A percentile compares a stretch with the other conserved stretches of the same genome.
phyloP scores from a whole-genome alignment of 192 early-diverging fungal species.

The Entomortierella parvispora region DNA sequence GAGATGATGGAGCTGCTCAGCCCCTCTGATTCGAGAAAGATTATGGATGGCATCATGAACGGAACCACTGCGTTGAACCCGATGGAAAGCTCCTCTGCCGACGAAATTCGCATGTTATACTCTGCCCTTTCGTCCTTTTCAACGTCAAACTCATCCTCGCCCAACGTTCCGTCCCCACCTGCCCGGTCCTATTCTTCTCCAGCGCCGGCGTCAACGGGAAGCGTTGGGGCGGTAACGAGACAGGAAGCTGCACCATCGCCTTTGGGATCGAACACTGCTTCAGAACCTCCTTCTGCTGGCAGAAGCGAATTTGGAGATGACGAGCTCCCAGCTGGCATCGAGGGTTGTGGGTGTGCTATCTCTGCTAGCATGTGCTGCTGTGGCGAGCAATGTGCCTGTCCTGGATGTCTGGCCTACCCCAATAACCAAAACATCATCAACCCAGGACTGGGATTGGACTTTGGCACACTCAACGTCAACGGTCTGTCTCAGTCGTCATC shows the following conservation, averaged over 20 bases:
- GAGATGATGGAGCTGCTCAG: constrained; percentile 36
- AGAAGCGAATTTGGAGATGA: constrained; percentile 41
- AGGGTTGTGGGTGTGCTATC: constrained; percentile 49
- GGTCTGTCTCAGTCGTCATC: neutral
- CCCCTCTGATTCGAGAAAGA: constrained; percentile 32
- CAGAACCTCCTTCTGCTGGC: constrained; percentile 43
- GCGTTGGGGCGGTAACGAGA: constrained; percentile 10
- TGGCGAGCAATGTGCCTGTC: constrained; percentile 47
- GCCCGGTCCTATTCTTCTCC: constrained; percentile 21
- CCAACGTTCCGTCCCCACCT: constrained; percentile 31
- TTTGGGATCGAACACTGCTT: constrained; percentile 9
- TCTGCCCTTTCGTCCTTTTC: constrained; percentile 42
- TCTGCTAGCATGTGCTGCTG: constrained; percentile 51
- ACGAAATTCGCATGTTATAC: constrained; percentile 51
- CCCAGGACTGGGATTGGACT: neutral
- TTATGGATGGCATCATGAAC: constrained; percentile 50
- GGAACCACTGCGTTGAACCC: constrained; percentile 38
- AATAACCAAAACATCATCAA: constrained; percentile 34
- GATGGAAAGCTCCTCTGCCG: constrained; percentile 39
- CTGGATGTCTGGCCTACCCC: constrained; percentile 50
- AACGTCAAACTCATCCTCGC: constrained; percentile 27
- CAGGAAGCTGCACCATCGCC: constrained; percentile 15
- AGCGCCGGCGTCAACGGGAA: constrained; percentile 10
- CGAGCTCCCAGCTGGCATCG: constrained; percentile 7
- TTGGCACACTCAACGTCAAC: neutral